A percentile compares a stretch with the other conserved stretches of the same genome.
These are phyloP conservation scores for Cyclostephanos tholiformis DNA, from an alignment of 108 stramenopile genomes.

Conservation along the genomic window DNA sequence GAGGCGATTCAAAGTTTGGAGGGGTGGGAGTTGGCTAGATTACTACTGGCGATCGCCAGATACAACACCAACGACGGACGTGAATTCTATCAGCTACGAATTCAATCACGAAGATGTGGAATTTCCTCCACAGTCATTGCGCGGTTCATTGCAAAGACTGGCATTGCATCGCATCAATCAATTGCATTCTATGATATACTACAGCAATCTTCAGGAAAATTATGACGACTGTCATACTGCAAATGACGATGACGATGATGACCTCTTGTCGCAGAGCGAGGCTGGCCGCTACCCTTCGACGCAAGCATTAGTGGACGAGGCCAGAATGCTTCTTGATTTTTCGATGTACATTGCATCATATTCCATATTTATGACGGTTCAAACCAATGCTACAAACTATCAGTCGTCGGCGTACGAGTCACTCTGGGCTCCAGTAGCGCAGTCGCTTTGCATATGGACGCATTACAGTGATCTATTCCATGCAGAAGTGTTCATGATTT, in stretches of 20 bases:
- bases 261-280: not conserved
- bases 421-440: conserved; percentile 34
- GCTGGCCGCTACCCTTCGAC: conserved; percentile 6
- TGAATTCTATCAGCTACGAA: not conserved
- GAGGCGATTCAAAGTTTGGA: conserved; percentile 33
- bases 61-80: not conserved
- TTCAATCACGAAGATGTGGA: not conserved
- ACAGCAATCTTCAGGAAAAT: conserved; percentile 41
- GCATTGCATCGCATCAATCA: conserved; percentile 52
- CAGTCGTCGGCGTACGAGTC: conserved; percentile 8
- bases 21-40: conserved; percentile 5
- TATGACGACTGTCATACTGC: conserved; percentile 4
- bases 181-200: conserved; percentile 54
- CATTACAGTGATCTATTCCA: conserved; percentile 39
- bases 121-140: conserved; percentile 13
- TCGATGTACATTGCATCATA: conserved; percentile 32
- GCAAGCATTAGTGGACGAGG: conserved; percentile 26
- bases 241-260: not conserved
- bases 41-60: conserved; percentile 21
- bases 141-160: conserved; percentile 35
- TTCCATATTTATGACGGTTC: not conserved
- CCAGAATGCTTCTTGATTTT: conserved; percentile 46
- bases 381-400: not conserved
- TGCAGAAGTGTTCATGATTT: conserved; percentile 37
- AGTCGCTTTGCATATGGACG: conserved; percentile 43